phyloP scores from a whole-genome alignment of 345 rosid species.

The Populus ilicifolia region DNA sequence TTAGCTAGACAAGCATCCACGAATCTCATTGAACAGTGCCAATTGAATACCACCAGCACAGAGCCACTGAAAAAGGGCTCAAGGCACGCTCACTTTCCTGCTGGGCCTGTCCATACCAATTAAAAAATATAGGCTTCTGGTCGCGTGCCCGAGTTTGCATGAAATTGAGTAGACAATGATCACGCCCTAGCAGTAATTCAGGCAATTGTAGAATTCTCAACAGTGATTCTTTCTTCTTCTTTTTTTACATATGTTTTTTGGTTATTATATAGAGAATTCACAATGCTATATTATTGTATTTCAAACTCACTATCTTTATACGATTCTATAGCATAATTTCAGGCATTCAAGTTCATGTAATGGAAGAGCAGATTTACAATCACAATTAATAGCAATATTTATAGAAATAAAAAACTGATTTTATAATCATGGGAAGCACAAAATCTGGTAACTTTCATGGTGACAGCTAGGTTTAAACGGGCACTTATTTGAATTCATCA shows the following conservation, averaged over 20 bases:
- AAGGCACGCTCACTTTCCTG: neutral
- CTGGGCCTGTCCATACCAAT: neutral
- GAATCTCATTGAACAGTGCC: neutral
- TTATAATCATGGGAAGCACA: no score
- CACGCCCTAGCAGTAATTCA: neutral
- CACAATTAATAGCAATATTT: no score
- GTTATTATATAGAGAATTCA: no score
- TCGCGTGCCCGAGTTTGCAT: conserved; percentile 10
- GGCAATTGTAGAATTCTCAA: neutral
- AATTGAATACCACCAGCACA: neutral
- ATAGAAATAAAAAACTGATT: no score
- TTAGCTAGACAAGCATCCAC: neutral
- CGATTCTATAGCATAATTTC: no score
- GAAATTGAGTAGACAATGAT: conserved; percentile 5
- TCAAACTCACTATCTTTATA: no score
- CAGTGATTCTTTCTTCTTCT: neutral
- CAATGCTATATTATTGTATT: no score
- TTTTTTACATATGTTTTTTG: neutral
- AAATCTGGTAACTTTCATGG: no score
- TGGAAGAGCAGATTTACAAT: no score
- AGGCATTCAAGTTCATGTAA: no score
- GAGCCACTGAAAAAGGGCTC: neutral
- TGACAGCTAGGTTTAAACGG: no score
- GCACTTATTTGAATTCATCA: no score
- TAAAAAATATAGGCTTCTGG: neutral